Base-by-base conservation (phyloP, 176 grass and related monocot species). In the Carex pumila region DNA sequence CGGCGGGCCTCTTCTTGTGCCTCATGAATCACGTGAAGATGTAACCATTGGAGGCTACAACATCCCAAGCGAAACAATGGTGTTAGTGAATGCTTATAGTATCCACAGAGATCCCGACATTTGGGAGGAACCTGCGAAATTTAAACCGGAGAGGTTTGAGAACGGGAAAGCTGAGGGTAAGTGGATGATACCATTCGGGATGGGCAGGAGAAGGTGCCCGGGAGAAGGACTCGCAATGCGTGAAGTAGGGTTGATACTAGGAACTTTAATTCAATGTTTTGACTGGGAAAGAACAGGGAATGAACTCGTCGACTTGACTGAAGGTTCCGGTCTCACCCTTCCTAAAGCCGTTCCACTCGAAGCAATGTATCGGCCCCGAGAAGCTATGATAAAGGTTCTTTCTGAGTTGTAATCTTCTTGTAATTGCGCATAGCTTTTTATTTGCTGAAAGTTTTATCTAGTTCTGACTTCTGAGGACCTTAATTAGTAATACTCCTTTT, bases 191-290 rank as follows among this genome's bases (percentile, higher is more conserved):
- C 65, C 85, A 65, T 87, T 87, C 22, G 85, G 85, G 11, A 29
- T 34, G 47, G 85, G 85, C 62, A 81, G 85, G 54, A 79, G 85
- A 43, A 41, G 66, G 66, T 87, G 85, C 41, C 79, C 79, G 6
- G 85, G 85, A 18, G 85, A 87, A 63, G 79, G 52, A 56, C 66
- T 87, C 11, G 85, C 85, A 3, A 52, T 76, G 85, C 76, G 85
- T 3, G 53, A 82, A 18, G 21, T 87, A 3, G 79, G 79, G n/a
- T 65, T 76, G 66, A 71, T 81, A 18, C 32, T 87, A 12, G 85
- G 74, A 55, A 61, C 79, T 12, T 36, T 87, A 55, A 61, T 87
- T 57, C 85, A 87, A 8, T 87, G 85, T 65, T 87, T 87, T 25
- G 79, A 87, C 32, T 87, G 79, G 79, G 79, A 83, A 60, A 80